Conservation (phyloP, 495 filamentous ascomycete genomes). For the Penicillium flavigenum region DNA sequence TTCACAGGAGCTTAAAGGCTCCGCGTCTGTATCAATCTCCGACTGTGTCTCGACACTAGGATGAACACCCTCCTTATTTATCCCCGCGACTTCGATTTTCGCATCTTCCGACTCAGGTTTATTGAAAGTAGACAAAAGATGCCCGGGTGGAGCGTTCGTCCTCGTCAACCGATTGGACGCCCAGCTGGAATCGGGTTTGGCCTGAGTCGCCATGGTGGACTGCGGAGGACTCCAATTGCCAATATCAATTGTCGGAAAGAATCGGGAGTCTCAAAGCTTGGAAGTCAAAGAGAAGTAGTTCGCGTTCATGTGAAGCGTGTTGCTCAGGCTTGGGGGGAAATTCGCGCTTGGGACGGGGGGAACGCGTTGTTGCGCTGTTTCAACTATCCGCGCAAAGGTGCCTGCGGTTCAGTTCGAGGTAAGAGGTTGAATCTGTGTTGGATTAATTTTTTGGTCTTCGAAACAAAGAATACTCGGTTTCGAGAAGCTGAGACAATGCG, state of each 20-base stretch:
- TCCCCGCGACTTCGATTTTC: background rate
- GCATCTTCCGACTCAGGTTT: constrained; percentile 4
- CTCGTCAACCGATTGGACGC: constrained; percentile 24
- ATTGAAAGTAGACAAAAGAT: constrained; percentile 31
- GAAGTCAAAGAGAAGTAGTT: background rate
- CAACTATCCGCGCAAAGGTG: background rate
- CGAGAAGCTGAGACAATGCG: constrained; percentile 6
- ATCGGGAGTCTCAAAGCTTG: background rate
- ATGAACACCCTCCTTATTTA: background rate
- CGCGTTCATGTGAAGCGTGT: constrained; percentile 2
- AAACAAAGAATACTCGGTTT: constrained; percentile 7
- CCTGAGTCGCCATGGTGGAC: constrained; percentile 16
- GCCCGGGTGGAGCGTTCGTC: background rate
- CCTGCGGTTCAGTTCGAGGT: background rate
- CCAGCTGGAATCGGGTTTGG: constrained; percentile 28
- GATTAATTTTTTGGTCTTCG: background rate
- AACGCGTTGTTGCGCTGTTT: background rate
- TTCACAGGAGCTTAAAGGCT: constrained; percentile 26
- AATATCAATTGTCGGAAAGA: background rate
- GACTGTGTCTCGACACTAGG: background rate
- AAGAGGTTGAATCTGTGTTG: background rate
- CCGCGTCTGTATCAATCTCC: constrained; percentile 29
- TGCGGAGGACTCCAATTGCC: background rate
- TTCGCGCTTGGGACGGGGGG: background rate
- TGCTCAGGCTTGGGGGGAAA: background rate